Evolutionary conservation across 2,329 filamentous ascomycete species (phyloP), one percentile per base, ranked within the genome.

Genomic region (Colletotrichum limetticola): DNA sequence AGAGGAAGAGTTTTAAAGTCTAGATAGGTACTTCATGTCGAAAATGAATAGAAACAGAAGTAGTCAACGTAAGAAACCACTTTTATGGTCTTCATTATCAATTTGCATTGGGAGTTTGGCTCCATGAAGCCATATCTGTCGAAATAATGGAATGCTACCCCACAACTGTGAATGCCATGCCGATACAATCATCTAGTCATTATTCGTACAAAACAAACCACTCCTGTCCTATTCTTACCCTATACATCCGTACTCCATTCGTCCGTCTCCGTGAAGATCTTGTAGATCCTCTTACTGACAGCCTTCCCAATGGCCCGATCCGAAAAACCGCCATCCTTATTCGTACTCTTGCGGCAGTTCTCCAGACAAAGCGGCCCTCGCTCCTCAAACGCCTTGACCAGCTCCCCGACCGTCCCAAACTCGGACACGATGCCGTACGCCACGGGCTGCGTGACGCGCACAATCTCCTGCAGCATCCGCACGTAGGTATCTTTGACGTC

Each of bases 381-480:
- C 1, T 80, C 78, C 76, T 90, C 86, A 65, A 96, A 85, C 0
- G 86, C 92, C 1, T 82, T 81, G 0, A 94, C 86, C 37, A 97
- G 82, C 37, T 87, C 82, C 12, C 85, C 81, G 1, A 93, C 88
- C 5, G 83, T 89, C 1, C 83, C 85, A 79, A 91, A 95, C 79
- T 91, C 86, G 1, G 84, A 84, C 1, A 87, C 87, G 71, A 96
- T 89, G 3, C 93, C 93, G 74, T 92, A 90, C 0, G 94, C 94
- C 77, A 95, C 90, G 0, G 92, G 89, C 0, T 91, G 88, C 6
- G 94, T 95, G 19, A 96, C 88, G 19, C 93, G 89, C 16, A 86
- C 86, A 53, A 95, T 90, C 82, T 95, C 92, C 81, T 95, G 92
- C 63, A 97, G 83, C 93, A 96, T 94, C 75, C 90, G 90, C 57